Conservation (phyloP, 768 basidiomycete species). For the Pisolithus tinctorius region DNA sequence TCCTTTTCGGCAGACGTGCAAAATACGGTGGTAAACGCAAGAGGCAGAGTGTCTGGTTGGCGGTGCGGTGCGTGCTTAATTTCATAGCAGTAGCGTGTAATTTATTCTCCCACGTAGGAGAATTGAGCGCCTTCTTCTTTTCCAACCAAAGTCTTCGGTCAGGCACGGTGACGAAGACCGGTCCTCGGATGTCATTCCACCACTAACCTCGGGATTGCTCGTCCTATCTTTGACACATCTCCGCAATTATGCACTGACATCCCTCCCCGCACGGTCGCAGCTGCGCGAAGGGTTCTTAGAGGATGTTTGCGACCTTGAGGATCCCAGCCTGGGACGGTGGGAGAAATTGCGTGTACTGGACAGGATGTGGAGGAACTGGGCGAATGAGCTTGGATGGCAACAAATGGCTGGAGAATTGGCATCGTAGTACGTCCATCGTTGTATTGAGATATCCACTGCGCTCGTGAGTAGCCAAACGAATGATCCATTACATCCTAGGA, state of each 20-base stretch:
- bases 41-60: constrained; percentile 57
- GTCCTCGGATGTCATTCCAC: constrained; percentile 24
- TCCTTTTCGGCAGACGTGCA: constrained; percentile 47
- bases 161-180: constrained; percentile 8
- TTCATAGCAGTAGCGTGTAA: neutral
- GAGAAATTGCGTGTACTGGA: constrained; percentile 77
- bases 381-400: constrained; percentile 57
- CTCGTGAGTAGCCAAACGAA: too few relatives aligned
- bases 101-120: constrained; percentile 33
- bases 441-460: too few relatives aligned
- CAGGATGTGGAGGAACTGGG: constrained; percentile 89
- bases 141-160: constrained; percentile 31
- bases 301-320: constrained; percentile 78
- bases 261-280: constrained; percentile 51
- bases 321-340: constrained; percentile 55
- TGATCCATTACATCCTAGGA: too few relatives aligned
- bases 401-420: constrained; percentile 13
- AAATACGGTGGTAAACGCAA: constrained; percentile 52
- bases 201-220: constrained; percentile 67
- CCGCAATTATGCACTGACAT: constrained; percentile 53
- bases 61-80: constrained; percentile 48
- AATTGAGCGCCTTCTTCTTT: constrained; percentile 62
- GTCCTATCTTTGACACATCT: constrained; percentile 65
- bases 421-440: neutral
- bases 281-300: constrained; percentile 77